Conservation (phyloP, 2,329 filamentous ascomycete genomes). For the Achaetomium macrosporum region DNA sequence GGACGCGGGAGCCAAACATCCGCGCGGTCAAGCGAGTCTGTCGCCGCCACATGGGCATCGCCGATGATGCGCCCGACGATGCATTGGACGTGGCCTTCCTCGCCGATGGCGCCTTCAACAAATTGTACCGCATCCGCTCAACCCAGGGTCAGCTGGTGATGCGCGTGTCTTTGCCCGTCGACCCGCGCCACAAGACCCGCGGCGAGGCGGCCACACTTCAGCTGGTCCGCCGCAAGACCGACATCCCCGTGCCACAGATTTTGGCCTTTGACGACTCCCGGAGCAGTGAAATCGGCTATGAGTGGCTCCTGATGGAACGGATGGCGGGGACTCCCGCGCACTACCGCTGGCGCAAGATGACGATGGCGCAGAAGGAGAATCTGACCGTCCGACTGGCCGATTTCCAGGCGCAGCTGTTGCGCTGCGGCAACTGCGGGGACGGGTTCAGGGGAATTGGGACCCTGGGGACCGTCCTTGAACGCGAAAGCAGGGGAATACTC, state of each 20-base stretch:
- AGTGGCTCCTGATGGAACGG: conserved; percentile 36
- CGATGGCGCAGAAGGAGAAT: conserved; percentile 29
- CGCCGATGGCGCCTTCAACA: conserved; percentile 28
- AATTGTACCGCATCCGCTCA: conserved; percentile 26
- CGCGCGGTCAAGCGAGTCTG: conserved; percentile 23
- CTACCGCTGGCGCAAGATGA: conserved; percentile 30
- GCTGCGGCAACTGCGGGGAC: conserved; percentile 16
- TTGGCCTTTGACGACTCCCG: conserved; percentile 29
- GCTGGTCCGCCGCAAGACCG: conserved; percentile 27
- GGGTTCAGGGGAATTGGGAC: conserved; percentile 27
- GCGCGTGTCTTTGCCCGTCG: conserved; percentile 27
- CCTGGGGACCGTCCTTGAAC: conserved; percentile 14
- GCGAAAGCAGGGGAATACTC: neutral
- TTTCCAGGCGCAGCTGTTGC: conserved; percentile 28
- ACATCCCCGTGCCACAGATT: conserved; percentile 32
- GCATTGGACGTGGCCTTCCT: conserved; percentile 24
- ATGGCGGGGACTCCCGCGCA: conserved; percentile 25
- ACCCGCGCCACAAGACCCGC: conserved; percentile 25
- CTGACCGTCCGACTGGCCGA: conserved; percentile 29
- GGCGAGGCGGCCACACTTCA: conserved; percentile 34
- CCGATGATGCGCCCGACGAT: conserved; percentile 6
- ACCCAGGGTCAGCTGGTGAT: conserved; percentile 18
- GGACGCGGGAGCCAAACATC: conserved; percentile 26
- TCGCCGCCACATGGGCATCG: conserved; percentile 23
- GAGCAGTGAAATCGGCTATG: conserved; percentile 32